A percentile compares a stretch with the other conserved stretches of the same genome.
phyloP scores from a whole-genome alignment of 768 basidiomycete species.

The Plicaturopsis crispa region DNA sequence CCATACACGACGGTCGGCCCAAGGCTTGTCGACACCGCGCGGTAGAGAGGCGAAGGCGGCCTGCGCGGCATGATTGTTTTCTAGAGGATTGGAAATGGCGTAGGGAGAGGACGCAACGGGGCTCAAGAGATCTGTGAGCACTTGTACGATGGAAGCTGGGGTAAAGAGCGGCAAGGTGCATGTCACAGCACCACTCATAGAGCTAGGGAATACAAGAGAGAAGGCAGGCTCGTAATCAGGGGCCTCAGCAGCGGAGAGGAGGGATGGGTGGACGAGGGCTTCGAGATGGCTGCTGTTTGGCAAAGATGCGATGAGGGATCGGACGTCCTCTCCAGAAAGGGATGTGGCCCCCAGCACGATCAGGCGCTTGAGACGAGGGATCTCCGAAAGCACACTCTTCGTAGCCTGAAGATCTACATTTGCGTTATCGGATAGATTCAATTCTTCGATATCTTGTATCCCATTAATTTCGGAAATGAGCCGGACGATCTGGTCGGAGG shows the following conservation, averaged over 20 bases:
- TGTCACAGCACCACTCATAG: neutral
- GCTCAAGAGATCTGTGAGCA: constrained; percentile 12
- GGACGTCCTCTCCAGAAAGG: constrained; percentile 13
- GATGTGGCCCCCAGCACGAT: constrained; percentile 16
- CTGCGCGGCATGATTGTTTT: constrained; percentile 7
- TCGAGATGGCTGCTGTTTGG: constrained; percentile 19
- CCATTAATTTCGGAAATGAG: constrained; percentile 8
- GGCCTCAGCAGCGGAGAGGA: constrained; percentile 8
- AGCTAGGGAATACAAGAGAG: constrained; percentile 2
- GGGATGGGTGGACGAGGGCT: constrained; percentile 19
- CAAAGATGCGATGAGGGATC: constrained; percentile 13
- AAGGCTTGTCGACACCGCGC: constrained; percentile 9
- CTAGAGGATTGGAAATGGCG: neutral
- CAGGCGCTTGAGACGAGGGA: constrained; percentile 17
- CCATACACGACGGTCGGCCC: constrained; percentile 12
- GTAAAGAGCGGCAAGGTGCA: constrained; percentile 19
- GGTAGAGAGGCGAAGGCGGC: constrained; percentile 10
- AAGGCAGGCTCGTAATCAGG: constrained; percentile 15
- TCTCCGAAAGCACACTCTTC: constrained; percentile 11
- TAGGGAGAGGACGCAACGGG: neutral
- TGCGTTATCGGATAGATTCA: constrained; percentile 22
- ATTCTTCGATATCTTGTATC: constrained; percentile 5
- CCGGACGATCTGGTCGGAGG: constrained; percentile 14
- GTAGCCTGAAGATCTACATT: constrained; percentile 16
- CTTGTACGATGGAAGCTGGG: constrained; percentile 18